Base-by-base conservation (phyloP, 257 asterid genomes). In the Hygrophila difformis region DNA sequence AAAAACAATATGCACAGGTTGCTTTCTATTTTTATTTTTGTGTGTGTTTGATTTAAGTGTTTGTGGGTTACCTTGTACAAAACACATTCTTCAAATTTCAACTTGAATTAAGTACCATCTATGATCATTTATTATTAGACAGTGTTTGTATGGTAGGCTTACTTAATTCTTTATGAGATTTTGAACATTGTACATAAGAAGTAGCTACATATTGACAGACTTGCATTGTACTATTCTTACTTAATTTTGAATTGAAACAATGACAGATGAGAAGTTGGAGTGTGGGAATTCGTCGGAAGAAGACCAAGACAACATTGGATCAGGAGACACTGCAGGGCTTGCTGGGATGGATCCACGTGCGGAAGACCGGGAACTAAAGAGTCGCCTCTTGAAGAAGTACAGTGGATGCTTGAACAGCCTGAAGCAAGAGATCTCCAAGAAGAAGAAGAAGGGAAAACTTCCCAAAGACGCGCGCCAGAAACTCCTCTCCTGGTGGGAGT, bases 381-480 rank as follows among this genome's bases (percentile, higher is more conserved):
- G 76, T 68, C 93, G 82, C 63, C 73, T 91, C 20, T 38, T 91
- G 63, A 75, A 75, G 61, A 91, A 91, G 68, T 91, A 91, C 18
- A 86, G 98, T 46, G 98, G 98, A 8, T 91, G 82, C 20, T 48
- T 91, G 43, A 71, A 93, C 42, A 91, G 98, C 58, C 86, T 91
- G 19, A 87, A 78, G 61, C 98, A 91, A 72, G 94, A 91, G 55
- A 82, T 91, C 2, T 91, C 98, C 22, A 91, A 86, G 82, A 91
- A 91, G 44, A 91, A 86, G 80, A 91, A 91, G 80, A 91, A 82
- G 60, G 96, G 93, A 0, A 91, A 91, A 49, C 76, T 91, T 12
- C 98, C 98, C 4, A 85, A 91, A 63, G 98, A 91, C 9, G 98
- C 98, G 0, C 67, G 98, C 4, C 96, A 86, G 48, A 86, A 91